Conservation (phyloP, 129 eudicot genomes). For the Smallanthus sonchifolius region DNA sequence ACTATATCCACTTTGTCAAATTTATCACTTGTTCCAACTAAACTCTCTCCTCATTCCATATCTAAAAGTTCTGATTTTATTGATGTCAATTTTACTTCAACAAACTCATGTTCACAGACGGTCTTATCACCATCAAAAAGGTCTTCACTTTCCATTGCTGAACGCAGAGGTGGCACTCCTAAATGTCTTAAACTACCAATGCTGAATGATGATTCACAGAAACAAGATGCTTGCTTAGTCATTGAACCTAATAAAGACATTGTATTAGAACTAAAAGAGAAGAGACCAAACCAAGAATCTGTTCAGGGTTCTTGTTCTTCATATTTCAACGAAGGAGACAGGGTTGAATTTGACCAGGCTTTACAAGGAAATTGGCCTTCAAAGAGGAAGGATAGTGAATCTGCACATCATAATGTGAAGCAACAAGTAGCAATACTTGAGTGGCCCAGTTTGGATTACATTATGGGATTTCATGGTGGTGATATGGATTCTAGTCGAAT, state of each 20-base stretch:
- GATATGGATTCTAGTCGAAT: slow-evolving; percentile 48
- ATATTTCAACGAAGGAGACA: slow-evolving; percentile 13
- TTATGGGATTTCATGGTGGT: slow-evolving; percentile 29
- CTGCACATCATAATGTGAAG: slow-evolving; percentile 10
- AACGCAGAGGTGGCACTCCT: slow-evolving; percentile 72
- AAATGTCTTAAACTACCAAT: slow-evolving; percentile 53
- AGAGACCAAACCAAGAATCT: slow-evolving; percentile 22
- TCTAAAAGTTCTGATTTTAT: slow-evolving; percentile 55
- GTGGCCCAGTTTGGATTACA: slow-evolving; percentile 67
- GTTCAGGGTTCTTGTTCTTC: slow-evolving; percentile 26
- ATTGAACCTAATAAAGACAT: slow-evolving; percentile 17
- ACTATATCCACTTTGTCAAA: slow-evolving; percentile 37
- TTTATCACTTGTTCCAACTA: slow-evolving; percentile 51
- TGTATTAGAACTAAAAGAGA: slow-evolving; percentile 12
- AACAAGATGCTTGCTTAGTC: slow-evolving; percentile 13
- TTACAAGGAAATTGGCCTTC: slow-evolving; percentile 15
- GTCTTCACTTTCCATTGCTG: slow-evolving; percentile 66
- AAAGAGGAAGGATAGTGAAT: slow-evolving; percentile 20
- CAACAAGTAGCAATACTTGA: slow-evolving; percentile 43
- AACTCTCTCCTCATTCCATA: slow-evolving; percentile 59
- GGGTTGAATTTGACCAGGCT: background rate
- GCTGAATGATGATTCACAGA: slow-evolving; percentile 31
- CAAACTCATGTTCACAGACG: slow-evolving; percentile 30
- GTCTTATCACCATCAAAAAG: slow-evolving; percentile 42
- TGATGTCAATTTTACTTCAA: slow-evolving; percentile 55